Conservation (phyloP, 768 basidiomycete genomes). For the Lactifluus volemus region DNA sequence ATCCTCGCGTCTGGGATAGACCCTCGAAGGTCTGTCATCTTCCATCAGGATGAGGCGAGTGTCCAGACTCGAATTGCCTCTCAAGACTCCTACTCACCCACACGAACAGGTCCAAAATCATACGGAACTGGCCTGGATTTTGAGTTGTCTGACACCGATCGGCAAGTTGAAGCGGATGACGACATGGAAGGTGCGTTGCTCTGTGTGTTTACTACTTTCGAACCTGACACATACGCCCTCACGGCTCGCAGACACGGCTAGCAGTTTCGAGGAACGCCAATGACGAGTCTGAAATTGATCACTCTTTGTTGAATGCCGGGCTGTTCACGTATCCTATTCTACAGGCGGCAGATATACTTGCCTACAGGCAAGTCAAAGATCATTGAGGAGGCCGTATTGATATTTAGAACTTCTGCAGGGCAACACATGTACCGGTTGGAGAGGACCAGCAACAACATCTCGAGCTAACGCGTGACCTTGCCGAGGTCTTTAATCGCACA, state of each 20-base stretch:
- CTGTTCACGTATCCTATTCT: constrained; percentile 89
- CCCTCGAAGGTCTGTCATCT: constrained; percentile 62
- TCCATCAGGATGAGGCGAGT: constrained; percentile 80
- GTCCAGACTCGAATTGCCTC: too few species aligned
- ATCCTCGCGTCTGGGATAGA: constrained; percentile 82
- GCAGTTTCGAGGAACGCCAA: constrained; percentile 66
- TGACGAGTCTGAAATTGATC: constrained; percentile 70
- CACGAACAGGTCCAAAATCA: constrained; percentile 64
- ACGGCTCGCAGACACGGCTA: constrained; percentile 52
- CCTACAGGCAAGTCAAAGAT: constrained; percentile 55
- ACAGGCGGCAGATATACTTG: constrained; percentile 87
- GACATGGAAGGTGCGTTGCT: constrained; percentile 76
- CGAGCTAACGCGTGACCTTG: constrained; percentile 79
- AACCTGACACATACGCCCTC: background rate
- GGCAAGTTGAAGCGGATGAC: constrained; percentile 87
- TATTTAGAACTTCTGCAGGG: constrained; percentile 33
- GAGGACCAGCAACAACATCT: constrained; percentile 96
- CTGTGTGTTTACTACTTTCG: background rate
- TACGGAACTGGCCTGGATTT: constrained; percentile 81
- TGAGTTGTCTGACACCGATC: constrained; percentile 77
- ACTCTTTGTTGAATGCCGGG: constrained; percentile 74
- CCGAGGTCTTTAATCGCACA: constrained; percentile 70
- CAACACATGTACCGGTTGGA: constrained; percentile 92
- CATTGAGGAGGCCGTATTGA: background rate
- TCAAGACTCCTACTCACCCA: background rate